Evolutionary conservation across 352 stramenopile species (phyloP).

Genomic region (Halophytophthora batemanensis): DNA sequence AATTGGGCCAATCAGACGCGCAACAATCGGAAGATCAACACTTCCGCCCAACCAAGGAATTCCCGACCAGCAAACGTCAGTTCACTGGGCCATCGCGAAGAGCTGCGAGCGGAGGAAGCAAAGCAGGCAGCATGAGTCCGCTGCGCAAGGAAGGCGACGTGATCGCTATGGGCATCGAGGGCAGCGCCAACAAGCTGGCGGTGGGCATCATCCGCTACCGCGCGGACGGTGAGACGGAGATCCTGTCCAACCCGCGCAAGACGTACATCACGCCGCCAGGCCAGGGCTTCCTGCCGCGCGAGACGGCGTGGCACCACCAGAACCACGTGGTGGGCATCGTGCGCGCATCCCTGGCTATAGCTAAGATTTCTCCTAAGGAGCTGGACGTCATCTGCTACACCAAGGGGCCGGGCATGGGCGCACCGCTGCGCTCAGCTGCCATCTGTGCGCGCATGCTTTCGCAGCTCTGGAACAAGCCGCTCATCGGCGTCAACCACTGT

Average conservation of each 20-base stretch:
- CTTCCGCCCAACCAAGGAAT: no score
- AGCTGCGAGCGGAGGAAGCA: not conserved
- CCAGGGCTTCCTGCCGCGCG: slow-evolving; percentile 96
- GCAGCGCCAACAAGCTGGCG: slow-evolving; percentile 97
- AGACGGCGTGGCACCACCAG: slow-evolving; percentile 99
- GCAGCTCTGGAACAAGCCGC: slow-evolving; percentile 93
- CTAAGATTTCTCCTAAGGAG: slow-evolving; percentile 79
- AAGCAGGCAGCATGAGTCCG: slow-evolving; percentile 5
- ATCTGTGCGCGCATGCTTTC: slow-evolving; percentile 94
- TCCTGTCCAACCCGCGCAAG: slow-evolving; percentile 98
- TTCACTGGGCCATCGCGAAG: not conserved
- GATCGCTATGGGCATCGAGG: slow-evolving; percentile 97
- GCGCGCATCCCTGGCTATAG: slow-evolving; percentile 91
- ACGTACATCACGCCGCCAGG: slow-evolving; percentile 98
- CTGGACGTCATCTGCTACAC: slow-evolving; percentile 95
- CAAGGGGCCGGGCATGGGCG: slow-evolving; percentile 98
- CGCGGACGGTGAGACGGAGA: slow-evolving; percentile 82
- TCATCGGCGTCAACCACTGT: slow-evolving; percentile 99
- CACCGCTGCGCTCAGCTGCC: slow-evolving; percentile 94
- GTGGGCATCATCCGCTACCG: slow-evolving; percentile 83
- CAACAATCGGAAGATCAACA: no score
- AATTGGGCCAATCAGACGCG: slow-evolving; percentile 33
- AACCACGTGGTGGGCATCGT: slow-evolving; percentile 95
- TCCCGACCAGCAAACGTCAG: slow-evolving; percentile 12
- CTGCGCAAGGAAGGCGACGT: slow-evolving; percentile 70